phyloP scores from a whole-genome alignment of 2,329 filamentous ascomycete genomes.

The Paracoccidioides lutzii region DNA sequence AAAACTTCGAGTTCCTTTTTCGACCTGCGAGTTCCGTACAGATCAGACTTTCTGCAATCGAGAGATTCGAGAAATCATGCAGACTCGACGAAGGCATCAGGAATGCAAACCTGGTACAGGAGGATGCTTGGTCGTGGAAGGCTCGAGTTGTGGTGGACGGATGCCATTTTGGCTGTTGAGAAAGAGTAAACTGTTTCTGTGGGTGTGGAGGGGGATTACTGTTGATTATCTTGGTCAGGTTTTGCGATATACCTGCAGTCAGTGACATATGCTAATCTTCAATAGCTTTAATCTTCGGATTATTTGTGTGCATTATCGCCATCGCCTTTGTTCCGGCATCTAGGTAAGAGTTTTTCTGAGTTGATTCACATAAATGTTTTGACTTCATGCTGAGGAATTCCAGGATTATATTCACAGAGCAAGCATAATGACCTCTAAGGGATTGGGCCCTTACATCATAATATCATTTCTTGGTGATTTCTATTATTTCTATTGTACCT shows the following conservation, averaged over 20 bases:
- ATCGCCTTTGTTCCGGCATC: conserved; percentile 3
- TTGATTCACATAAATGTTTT: neutral
- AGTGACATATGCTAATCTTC: neutral
- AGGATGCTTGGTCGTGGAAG: conserved; percentile 29
- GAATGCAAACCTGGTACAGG: conserved; percentile 23
- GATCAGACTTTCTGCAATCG: conserved; percentile 31
- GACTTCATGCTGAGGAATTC: neutral
- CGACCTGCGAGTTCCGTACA: conserved; percentile 30
- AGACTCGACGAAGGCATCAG: conserved; percentile 27
- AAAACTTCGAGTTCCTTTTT: conserved; percentile 53
- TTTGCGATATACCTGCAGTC: neutral
- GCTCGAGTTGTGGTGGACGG: conserved; percentile 13
- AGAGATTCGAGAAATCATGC: conserved; percentile 32
- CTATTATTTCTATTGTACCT: neutral
- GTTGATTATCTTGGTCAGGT: conserved; percentile 7
- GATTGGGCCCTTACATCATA: neutral
- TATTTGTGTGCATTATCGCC: conserved; percentile 5
- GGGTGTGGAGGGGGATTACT: neutral
- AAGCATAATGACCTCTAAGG: neutral
- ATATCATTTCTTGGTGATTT: no score
- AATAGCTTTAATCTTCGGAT: conserved; percentile 4
- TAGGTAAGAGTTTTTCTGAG: neutral
- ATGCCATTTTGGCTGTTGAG: neutral
- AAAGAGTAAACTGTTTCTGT: conserved; percentile 1
- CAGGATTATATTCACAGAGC: neutral